Percentiles rank a stretch among this genome's conserved stretches.
Conservation (phyloP, 148 eudicot species). For the Nyssa sinensis region DNA sequence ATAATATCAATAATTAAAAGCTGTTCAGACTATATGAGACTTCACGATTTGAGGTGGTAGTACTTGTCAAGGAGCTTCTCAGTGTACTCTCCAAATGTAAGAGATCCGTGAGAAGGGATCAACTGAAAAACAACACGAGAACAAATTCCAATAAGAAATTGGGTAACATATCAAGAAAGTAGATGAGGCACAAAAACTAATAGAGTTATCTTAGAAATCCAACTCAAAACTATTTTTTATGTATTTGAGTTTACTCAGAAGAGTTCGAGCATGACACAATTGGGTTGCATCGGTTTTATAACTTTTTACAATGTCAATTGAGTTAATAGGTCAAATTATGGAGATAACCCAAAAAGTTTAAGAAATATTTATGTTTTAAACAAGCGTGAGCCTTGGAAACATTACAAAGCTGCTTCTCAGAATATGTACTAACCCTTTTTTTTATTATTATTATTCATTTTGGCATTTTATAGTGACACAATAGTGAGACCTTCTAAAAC, state of each 20-base stretch:
- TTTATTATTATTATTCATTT: too few relatives aligned
- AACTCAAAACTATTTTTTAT: neutral
- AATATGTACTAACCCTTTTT: too few relatives aligned
- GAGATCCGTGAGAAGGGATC: constrained; percentile 56
- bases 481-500: neutral
- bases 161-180: neutral
- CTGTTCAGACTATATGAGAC: neutral
- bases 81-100: constrained; percentile 88
- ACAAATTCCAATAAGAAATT: constrained; percentile 2
- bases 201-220: neutral
- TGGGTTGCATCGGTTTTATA: too few relatives aligned
- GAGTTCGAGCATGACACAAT: too few relatives aligned
- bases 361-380: too few relatives aligned
- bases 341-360: too few relatives aligned
- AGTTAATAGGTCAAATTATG: neutral
- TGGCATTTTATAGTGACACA: neutral
- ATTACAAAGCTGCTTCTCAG: too few relatives aligned
- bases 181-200: neutral
- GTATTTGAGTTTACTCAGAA: neutral
- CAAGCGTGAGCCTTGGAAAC: too few relatives aligned
- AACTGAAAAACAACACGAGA: constrained; percentile 34
- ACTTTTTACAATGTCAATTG: too few relatives aligned
- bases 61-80: constrained; percentile 94
- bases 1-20: neutral
- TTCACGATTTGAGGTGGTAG: constrained; percentile 58